phyloP scores from a whole-genome alignment of 345 rosid genomes.

The Punica granatum region DNA sequence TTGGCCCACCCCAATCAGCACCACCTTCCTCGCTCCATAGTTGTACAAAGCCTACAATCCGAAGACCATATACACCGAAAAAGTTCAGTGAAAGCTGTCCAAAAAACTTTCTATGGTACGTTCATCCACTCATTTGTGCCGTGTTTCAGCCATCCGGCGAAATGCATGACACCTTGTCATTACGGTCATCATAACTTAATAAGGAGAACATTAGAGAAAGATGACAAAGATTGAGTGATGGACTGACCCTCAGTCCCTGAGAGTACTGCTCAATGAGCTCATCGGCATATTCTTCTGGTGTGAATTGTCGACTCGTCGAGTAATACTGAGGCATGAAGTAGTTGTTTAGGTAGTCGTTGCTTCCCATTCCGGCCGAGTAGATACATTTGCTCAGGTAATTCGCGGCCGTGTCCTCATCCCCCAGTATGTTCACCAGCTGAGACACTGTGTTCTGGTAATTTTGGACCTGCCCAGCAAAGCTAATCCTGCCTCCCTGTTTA shows the following conservation, averaged over 20 bases:
- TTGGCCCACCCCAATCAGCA: constrained; percentile 31
- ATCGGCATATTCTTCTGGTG: constrained; percentile 50
- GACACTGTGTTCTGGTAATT: constrained; percentile 58
- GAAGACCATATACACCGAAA: background rate
- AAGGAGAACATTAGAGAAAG: too few species aligned
- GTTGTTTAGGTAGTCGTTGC: constrained; percentile 93
- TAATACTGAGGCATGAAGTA: constrained; percentile 76
- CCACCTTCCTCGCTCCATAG: constrained; percentile 42
- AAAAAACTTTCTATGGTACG: too few species aligned
- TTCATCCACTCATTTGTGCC: too few species aligned
- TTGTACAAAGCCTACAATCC: constrained; percentile 28
- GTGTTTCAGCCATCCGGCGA: background rate
- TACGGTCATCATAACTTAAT: too few species aligned
- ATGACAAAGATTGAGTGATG: too few species aligned
- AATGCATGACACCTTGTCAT: too few species aligned
- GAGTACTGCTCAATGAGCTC: constrained; percentile 51
- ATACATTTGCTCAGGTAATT: constrained; percentile 58
- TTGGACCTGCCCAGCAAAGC: constrained; percentile 61
- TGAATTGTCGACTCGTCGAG: constrained; percentile 41
- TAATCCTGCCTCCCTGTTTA: constrained; percentile 62
- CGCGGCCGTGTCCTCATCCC: constrained; percentile 50
- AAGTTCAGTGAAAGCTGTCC: background rate
- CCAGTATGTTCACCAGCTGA: constrained; percentile 50
- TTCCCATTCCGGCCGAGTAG: constrained; percentile 75
- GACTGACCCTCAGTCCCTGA: constrained; percentile 46